Percentiles rank a stretch among this genome's conserved stretches.
Conservation (phyloP, 2,329 filamentous ascomycete species). For the Onygena corvina region DNA sequence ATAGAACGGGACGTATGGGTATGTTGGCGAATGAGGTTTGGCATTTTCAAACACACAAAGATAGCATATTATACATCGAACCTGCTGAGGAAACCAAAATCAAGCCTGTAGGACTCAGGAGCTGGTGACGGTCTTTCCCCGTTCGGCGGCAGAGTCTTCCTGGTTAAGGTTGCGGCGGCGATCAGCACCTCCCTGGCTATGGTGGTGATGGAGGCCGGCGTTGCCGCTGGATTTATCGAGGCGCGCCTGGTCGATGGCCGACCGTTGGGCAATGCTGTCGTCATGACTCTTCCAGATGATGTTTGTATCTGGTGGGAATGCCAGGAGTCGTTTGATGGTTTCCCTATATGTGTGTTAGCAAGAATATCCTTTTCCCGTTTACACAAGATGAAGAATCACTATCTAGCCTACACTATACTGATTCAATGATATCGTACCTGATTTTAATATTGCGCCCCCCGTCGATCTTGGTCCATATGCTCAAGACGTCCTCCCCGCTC, state of each 20-base stretch:
- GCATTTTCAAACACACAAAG: constrained; percentile 1
- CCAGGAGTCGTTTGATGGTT: constrained; percentile 81
- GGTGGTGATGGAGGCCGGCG: constrained; percentile 19
- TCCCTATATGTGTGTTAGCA: constrained; percentile 50
- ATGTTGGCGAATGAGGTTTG: constrained; percentile 5
- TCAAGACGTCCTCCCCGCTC: constrained; percentile 92
- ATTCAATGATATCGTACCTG: constrained; percentile 54
- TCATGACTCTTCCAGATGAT: constrained; percentile 95
- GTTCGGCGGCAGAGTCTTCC: constrained; percentile 35
- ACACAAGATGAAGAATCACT: not conserved
- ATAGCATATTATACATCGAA: constrained; percentile 11
- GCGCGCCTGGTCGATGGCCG: constrained; percentile 78
- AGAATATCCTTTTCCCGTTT: constrained; percentile 11
- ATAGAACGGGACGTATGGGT: constrained; percentile 1
- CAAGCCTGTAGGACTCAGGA: constrained; percentile 18
- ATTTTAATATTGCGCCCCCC: constrained; percentile 93
- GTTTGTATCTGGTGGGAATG: constrained; percentile 75
- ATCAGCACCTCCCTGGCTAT: constrained; percentile 22
- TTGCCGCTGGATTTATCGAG: constrained; percentile 56
- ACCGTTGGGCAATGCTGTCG: constrained; percentile 84
- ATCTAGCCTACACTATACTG: too few relatives aligned
- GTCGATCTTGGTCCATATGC: constrained; percentile 92
- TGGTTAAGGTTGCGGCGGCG: constrained; percentile 33
- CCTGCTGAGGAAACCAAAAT: constrained; percentile 8
- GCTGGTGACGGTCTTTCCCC: constrained; percentile 27